These are phyloP conservation scores for Solanum peruvianum DNA, from an alignment of 257 asterid genomes.

Conservation along the genomic window DNA sequence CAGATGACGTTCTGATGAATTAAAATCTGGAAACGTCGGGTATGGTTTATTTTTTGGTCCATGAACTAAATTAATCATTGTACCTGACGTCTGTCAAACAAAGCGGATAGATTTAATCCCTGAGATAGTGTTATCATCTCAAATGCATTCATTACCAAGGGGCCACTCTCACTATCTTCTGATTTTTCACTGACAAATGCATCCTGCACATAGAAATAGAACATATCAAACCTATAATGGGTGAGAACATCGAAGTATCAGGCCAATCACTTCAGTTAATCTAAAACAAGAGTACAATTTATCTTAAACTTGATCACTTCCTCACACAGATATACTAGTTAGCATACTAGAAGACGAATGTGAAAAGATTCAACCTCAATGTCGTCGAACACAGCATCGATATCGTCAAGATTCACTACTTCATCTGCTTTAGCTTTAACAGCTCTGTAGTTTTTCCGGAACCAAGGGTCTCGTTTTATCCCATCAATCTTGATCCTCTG, in stretches of 20 bases:
- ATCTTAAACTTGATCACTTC: neutral
- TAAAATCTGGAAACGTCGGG: neutral
- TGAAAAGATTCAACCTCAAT: constrained; percentile 45
- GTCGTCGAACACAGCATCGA: constrained; percentile 79
- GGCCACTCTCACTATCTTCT: constrained; percentile 37
- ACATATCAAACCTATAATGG: neutral
- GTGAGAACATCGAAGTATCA: neutral
- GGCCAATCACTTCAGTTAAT: neutral
- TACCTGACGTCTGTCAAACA: constrained; percentile 96
- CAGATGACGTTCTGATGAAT: neutral
- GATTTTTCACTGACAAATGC: constrained; percentile 67
- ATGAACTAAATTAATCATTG: neutral
- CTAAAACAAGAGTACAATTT: neutral
- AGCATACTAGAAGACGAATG: neutral
- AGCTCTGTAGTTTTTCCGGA: constrained; percentile 52
- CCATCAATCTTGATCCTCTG: constrained; percentile 82
- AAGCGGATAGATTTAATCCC: constrained; percentile 85
- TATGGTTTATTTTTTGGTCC: neutral
- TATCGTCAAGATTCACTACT: constrained; percentile 78
- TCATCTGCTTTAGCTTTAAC: constrained; percentile 58
- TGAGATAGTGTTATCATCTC: constrained; percentile 98
- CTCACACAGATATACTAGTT: neutral
- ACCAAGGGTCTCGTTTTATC: constrained; percentile 72
- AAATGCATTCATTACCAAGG: constrained; percentile 89
- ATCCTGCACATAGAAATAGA: constrained; percentile 42